These are phyloP conservation scores for Beauveria sp. DNA, from an alignment of 2,329 filamentous ascomycete species.

Conservation along the genomic window DNA sequence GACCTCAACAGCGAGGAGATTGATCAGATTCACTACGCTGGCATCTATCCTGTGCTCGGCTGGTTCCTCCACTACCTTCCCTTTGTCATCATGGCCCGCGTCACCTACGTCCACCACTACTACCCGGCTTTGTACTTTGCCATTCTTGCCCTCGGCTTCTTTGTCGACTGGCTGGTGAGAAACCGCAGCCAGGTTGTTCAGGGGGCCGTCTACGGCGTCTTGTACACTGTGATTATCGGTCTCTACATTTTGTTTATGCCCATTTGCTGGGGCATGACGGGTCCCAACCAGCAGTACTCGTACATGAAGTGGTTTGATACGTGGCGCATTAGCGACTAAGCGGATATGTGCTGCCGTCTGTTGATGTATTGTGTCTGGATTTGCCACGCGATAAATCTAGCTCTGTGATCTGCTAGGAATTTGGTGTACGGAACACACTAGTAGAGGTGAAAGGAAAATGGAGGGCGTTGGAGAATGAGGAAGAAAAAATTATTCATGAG, in stretches of 20 bases:
- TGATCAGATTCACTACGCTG: slow-evolving; percentile 90
- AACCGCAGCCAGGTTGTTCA: slow-evolving; percentile 57
- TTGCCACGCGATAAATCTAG: not conserved
- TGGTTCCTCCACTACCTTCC: slow-evolving; percentile 97
- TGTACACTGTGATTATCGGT: slow-evolving; percentile 69
- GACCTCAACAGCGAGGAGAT: slow-evolving; percentile 76
- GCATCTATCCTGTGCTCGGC: slow-evolving; percentile 81
- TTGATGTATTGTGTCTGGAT: not conserved
- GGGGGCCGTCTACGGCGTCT: slow-evolving; percentile 59
- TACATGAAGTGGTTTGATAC: slow-evolving; percentile 90
- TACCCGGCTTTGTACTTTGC: slow-evolving; percentile 98
- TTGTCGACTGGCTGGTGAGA: slow-evolving; percentile 73
- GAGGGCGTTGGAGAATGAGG: not conserved
- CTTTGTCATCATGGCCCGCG: slow-evolving; percentile 95
- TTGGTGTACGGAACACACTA: not conserved
- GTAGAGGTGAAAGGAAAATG: not conserved
- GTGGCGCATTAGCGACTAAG: slow-evolving; percentile 71
- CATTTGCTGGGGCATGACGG: slow-evolving; percentile 94
- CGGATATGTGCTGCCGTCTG: not conserved
- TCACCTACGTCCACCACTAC: slow-evolving; percentile 99
- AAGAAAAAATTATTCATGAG: not conserved
- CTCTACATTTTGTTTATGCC: slow-evolving; percentile 87
- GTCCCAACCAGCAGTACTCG: slow-evolving; percentile 71
- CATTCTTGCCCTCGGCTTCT: slow-evolving; percentile 82
- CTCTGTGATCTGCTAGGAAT: not conserved